Evolutionary conservation across 2,329 filamentous ascomycete species (phyloP).

Genomic region (Curvularia sp.): DNA sequence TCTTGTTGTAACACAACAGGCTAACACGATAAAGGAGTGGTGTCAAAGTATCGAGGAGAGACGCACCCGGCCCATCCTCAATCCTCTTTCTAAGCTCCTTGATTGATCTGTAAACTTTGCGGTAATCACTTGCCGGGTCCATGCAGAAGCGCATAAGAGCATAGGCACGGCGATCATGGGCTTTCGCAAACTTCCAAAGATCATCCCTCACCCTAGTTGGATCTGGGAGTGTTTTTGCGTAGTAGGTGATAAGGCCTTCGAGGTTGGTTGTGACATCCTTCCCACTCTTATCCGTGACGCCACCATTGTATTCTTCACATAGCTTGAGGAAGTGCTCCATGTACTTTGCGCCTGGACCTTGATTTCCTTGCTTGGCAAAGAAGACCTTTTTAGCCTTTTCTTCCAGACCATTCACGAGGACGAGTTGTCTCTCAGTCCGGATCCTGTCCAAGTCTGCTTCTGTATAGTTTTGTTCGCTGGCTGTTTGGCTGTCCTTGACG

Average conservation of each 20-base stretch:
- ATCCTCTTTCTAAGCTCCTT: constrained; percentile 87
- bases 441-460: constrained; percentile 74
- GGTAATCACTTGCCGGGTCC: constrained; percentile 86
- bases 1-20: constrained; percentile 89
- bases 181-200: constrained; percentile 87
- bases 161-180: constrained; percentile 88
- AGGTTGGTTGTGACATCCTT: constrained; percentile 74
- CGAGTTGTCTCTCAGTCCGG: constrained; percentile 81
- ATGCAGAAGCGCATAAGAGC: constrained; percentile 88
- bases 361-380: constrained; percentile 82
- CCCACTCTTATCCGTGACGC: constrained; percentile 74
- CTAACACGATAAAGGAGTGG: constrained; percentile 84
- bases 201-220: constrained; percentile 74
- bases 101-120: constrained; percentile 86
- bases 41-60: constrained; percentile 78
- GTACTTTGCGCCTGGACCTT: constrained; percentile 75
- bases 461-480: constrained; percentile 53
- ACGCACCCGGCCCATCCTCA: constrained; percentile 68
- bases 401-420: constrained; percentile 81
- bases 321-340: constrained; percentile 78
- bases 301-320: constrained; percentile 92
- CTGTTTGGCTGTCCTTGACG: constrained; percentile 64
- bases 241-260: constrained; percentile 73
- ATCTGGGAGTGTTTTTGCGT: constrained; percentile 80
- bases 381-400: constrained; percentile 83